phyloP scores from a whole-genome alignment of 2,329 filamentous ascomycete species.

The Magnaporthiopsis rhizophila region DNA sequence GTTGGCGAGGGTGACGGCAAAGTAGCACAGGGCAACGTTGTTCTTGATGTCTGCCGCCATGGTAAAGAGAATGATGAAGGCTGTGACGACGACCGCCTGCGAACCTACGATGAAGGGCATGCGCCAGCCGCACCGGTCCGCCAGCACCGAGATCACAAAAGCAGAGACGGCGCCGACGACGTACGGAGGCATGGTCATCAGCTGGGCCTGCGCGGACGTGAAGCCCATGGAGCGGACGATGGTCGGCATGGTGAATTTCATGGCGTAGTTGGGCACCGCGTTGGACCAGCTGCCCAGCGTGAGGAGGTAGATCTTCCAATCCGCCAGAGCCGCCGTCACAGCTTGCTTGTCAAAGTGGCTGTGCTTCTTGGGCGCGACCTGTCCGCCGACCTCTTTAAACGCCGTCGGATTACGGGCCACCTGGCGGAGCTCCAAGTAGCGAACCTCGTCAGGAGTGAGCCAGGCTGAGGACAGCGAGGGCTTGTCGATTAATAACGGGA shows the following conservation, averaged over 20 bases:
- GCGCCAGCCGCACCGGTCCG: slow-evolving; percentile 4
- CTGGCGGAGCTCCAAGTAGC: slow-evolving; percentile 30
- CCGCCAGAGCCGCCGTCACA: slow-evolving; percentile 29
- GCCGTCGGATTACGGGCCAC: slow-evolving; percentile 18
- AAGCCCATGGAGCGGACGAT: slow-evolving; percentile 32
- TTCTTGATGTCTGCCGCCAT: neutral
- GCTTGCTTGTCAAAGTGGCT: slow-evolving; percentile 23
- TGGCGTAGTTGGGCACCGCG: slow-evolving; percentile 22
- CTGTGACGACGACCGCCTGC: slow-evolving; percentile 17
- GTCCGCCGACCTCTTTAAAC: neutral
- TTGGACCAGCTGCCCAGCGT: slow-evolving; percentile 35
- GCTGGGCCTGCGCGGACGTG: slow-evolving; percentile 12
- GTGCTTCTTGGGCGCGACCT: slow-evolving; percentile 9
- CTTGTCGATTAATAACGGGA: slow-evolving; percentile 38
- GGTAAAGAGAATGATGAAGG: slow-evolving; percentile 21
- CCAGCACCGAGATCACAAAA: slow-evolving; percentile 18
- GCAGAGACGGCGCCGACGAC: slow-evolving; percentile 22
- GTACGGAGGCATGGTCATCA: slow-evolving; percentile 12
- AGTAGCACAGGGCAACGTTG: slow-evolving; percentile 4
- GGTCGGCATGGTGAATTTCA: slow-evolving; percentile 32
- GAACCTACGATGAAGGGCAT: slow-evolving; percentile 7
- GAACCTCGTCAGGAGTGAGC: slow-evolving; percentile 31
- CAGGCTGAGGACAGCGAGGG: slow-evolving; percentile 26
- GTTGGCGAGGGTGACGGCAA: slow-evolving; percentile 6
- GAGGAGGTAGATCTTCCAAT: slow-evolving; percentile 38